Evolutionary conservation across 495 filamentous ascomycete genomes (phyloP).

Genomic region (Penicillium pancosmium): DNA sequence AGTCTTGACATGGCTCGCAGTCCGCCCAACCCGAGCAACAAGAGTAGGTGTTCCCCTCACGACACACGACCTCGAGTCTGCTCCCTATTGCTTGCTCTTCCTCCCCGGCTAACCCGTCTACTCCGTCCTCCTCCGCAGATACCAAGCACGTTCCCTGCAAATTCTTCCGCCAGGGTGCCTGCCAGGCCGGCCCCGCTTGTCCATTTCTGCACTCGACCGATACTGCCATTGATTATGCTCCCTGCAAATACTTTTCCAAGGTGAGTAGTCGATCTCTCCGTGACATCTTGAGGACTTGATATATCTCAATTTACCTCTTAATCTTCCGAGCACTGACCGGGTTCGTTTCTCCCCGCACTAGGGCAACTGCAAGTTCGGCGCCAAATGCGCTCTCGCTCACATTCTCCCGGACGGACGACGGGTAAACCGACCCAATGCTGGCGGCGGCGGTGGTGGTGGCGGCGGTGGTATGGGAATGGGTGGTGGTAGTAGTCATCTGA

Average conservation of each 20-base stretch:
- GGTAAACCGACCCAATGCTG: constrained; percentile 67
- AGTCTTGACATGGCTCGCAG: constrained; percentile 63
- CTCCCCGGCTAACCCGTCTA: neutral
- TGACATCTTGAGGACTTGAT: neutral
- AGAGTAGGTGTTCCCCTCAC: constrained; percentile 60
- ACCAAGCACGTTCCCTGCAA: constrained; percentile 99
- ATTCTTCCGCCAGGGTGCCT: constrained; percentile 95
- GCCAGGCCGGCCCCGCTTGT: constrained; percentile 93
- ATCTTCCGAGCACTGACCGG: neutral
- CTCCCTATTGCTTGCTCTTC: constrained; percentile 5
- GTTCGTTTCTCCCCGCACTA: constrained; percentile 35
- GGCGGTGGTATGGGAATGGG: constrained; percentile 22
- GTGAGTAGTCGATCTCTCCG: constrained; percentile 49
- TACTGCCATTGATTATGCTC: constrained; percentile 74
- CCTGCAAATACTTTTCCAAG: constrained; percentile 98
- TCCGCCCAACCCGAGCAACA: constrained; percentile 70
- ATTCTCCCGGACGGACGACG: constrained; percentile 90
- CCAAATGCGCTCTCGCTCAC: constrained; percentile 95
- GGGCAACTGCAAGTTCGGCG: constrained; percentile 99
- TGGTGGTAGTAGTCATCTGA: constrained; percentile 57
- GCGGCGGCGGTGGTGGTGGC: constrained; percentile 17
- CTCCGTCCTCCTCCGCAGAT: constrained; percentile 55
- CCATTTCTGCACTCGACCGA: constrained; percentile 93
- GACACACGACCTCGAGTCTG: neutral
- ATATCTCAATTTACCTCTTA: neutral